Conservation (phyloP, 192 early-diverging fungal genomes). For the Linnemannia schmuckeri region DNA sequence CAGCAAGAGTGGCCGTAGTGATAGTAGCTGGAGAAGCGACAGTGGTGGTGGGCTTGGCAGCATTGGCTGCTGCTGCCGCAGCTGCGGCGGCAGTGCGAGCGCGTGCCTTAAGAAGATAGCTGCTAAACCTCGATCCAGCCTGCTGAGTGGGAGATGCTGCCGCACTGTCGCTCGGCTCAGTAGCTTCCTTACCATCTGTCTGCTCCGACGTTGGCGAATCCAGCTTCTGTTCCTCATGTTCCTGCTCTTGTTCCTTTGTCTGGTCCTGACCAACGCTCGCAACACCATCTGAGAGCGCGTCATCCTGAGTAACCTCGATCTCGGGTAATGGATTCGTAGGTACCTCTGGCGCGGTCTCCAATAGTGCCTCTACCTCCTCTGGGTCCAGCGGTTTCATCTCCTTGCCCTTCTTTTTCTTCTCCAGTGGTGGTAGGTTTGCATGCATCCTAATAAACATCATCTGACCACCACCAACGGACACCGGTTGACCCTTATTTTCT, state of each 20-base stretch:
- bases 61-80: not conserved
- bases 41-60: slow-evolving; percentile 5
- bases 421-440: not conserved
- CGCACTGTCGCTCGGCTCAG: not conserved
- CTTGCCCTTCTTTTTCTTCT: not conserved
- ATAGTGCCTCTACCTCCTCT: slow-evolving; percentile 17
- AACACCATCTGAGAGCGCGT: not conserved
- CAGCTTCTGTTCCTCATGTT: not conserved
- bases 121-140: slow-evolving; percentile 10
- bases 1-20: not conserved
- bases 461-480: not conserved
- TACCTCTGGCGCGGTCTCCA: slow-evolving; percentile 17
- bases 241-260: not conserved
- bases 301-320: slow-evolving; percentile 5
- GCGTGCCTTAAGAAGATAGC: slow-evolving; percentile 19
- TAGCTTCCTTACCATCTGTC: not conserved
- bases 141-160: not conserved
- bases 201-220: not conserved
- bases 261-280: not conserved
- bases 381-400: not conserved
- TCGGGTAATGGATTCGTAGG: slow-evolving; percentile 19
- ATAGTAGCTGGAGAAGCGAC: slow-evolving; percentile 7
- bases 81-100: slow-evolving; percentile 34
- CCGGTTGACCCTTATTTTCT: not conserved
- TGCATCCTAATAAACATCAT: not conserved